Percentiles rank a stretch among this genome's conserved stretches.
Conservation (phyloP, 371 early-diverging fungal genomes). For the Lichtheimia hyalospora region DNA sequence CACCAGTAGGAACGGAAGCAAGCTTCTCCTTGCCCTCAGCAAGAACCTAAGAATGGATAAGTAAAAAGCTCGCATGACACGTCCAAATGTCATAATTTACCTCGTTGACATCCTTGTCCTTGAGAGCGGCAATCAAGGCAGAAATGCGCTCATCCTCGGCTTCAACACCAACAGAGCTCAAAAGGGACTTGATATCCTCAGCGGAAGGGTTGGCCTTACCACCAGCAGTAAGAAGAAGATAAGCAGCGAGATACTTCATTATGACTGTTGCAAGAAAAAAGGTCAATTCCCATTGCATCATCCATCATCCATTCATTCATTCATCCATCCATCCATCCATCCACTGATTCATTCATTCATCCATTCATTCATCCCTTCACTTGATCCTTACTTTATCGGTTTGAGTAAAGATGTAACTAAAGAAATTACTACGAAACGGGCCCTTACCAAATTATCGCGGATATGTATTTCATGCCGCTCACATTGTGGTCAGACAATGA, state of each 20-base stretch:
- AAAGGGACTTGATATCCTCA: slow-evolving; percentile 80
- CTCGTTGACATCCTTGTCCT: slow-evolving; percentile 88
- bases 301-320: slow-evolving; percentile 15
- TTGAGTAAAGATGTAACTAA: no score
- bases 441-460: no score
- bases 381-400: no score
- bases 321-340: background rate
- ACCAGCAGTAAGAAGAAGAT: slow-evolving; percentile 92
- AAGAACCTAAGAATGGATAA: slow-evolving; percentile 59
- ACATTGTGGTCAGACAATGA: no score
- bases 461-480: no score
- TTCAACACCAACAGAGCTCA: slow-evolving; percentile 93
- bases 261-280: slow-evolving; percentile 63
- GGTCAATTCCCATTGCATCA: slow-evolving; percentile 7
- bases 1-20: slow-evolving; percentile 90
- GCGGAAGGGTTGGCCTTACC: slow-evolving; percentile 86
- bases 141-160: slow-evolving; percentile 79
- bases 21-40: slow-evolving; percentile 91
- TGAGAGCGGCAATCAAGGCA: slow-evolving; percentile 79
- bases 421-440: no score
- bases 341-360: no score
- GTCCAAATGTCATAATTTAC: slow-evolving; percentile 70
- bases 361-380: no score
- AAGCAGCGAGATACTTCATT: slow-evolving; percentile 98
- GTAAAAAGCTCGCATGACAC: slow-evolving; percentile 89